Percentiles rank a stretch among this genome's conserved stretches.
Evolutionary conservation across 768 basidiomycete species (phyloP).

Genomic region (Naematelia aurantialba): DNA sequence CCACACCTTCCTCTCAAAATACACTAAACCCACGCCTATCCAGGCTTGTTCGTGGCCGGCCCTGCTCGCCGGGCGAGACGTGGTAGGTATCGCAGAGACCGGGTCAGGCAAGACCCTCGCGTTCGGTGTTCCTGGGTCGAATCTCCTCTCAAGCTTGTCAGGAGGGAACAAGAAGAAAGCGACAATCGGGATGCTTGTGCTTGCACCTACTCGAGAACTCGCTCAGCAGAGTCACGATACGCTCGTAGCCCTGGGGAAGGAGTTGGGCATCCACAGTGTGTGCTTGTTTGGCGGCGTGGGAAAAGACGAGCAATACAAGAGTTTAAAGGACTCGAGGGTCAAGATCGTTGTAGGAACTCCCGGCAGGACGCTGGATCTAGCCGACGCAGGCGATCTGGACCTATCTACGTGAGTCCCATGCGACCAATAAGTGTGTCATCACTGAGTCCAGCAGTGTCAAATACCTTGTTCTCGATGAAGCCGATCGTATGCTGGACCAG

Average conservation of each 20-base stretch:
- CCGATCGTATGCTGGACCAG: constrained; percentile 95
- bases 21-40: constrained; percentile 87
- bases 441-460: constrained; percentile 59
- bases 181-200: constrained; percentile 59
- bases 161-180: constrained; percentile 35
- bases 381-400: constrained; percentile 78
- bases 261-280: constrained; percentile 68
- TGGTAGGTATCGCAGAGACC: constrained; percentile 94
- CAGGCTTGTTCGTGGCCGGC: constrained; percentile 95
- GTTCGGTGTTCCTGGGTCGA: constrained; percentile 86
- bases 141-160: constrained; percentile 56
- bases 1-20: constrained; percentile 62
- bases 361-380: constrained; percentile 86
- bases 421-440: neutral
- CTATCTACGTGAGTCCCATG: constrained; percentile 61
- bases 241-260: constrained; percentile 67
- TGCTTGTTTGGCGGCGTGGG: constrained; percentile 94
- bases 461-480: constrained; percentile 94
- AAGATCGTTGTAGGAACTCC: constrained; percentile 93
- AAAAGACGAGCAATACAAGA: constrained; percentile 73
- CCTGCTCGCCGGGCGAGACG: constrained; percentile 65
- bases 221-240: constrained; percentile 92
- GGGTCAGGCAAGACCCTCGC: constrained; percentile 90
- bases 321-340: constrained; percentile 59
- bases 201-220: constrained; percentile 93